A percentile compares a stretch with the other conserved stretches of the same genome.
Conservation (phyloP, 345 rosid genomes). For the Leavenworthia alabamica region DNA sequence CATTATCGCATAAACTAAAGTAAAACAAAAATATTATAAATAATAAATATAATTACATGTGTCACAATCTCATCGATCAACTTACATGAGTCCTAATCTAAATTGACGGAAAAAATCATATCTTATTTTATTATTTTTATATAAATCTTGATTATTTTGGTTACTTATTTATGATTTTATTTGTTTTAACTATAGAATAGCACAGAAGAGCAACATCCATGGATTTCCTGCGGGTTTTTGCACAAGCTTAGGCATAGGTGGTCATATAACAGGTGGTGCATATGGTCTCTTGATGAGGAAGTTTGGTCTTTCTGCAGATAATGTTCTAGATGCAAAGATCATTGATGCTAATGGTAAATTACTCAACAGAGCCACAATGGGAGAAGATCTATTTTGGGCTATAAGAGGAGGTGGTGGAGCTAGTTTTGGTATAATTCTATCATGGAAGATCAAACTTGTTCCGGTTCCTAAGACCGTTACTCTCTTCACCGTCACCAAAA, state of each 20-base stretch:
- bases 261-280: slow-evolving; percentile 53
- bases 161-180: too few species aligned
- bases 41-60: too few species aligned
- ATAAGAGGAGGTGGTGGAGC: slow-evolving; percentile 64
- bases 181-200: slow-evolving; percentile 26
- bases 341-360: slow-evolving; percentile 44
- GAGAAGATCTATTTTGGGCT: slow-evolving; percentile 65
- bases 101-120: too few species aligned
- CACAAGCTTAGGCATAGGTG: slow-evolving; percentile 51
- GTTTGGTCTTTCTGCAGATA: slow-evolving; percentile 59
- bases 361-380: slow-evolving; percentile 44
- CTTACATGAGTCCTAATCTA: too few species aligned
- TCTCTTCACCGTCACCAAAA: slow-evolving; percentile 40
- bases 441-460: slow-evolving; percentile 56
- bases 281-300: slow-evolving; percentile 65
- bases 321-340: slow-evolving; percentile 52
- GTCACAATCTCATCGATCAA: too few species aligned
- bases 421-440: slow-evolving; percentile 51
- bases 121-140: too few species aligned
- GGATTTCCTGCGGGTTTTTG: slow-evolving; percentile 61
- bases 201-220: slow-evolving; percentile 44
- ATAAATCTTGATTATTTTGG: too few species aligned
- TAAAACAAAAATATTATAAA: too few species aligned
- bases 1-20: too few species aligned
- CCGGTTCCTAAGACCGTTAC: slow-evolving; percentile 51